Evolutionary conservation across 192 early-diverging fungal genomes (phyloP), one percentile per base, ranked within the genome.

Genomic region (Coemansia sp.): DNA sequence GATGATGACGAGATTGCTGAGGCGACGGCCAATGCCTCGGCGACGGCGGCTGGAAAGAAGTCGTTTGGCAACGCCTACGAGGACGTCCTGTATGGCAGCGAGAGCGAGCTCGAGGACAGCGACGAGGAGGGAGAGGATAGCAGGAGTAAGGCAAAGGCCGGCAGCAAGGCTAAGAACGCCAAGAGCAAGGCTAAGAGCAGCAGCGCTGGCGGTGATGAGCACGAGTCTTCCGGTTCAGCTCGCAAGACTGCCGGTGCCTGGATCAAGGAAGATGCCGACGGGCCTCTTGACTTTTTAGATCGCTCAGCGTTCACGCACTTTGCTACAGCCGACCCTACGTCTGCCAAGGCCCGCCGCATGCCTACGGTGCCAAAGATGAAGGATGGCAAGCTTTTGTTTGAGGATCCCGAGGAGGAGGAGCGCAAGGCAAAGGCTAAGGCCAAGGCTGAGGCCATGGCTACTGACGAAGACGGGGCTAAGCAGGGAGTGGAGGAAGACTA

Each of bases 211-310:
- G 30, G 11, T 5, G 30, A 32, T 24, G 40, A 17, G 7, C 40
- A 22, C 22, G 40, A 22, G 7, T 22, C 18, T 17, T 15, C 18
- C 4, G 40, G 22, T 10, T 22, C 33, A 6, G 30, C 33, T 23
- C 13, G 22, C 6, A 48, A 33, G 33, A 55, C 54, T 7, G 70
- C 67, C 6, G 58, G 58, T 7, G 70, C 67, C 6, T 88, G 80
- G 77, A 90, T 89, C 49, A 79, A 81, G 55, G 88, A 89, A 60
- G 81, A 83, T 36, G 80, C 77, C 14, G 79, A 83, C 32, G 81
- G 80, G 0, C 87, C 87, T 23, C 57, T 97, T 32, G 96, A 99
- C 78, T 95, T 97, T 61, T 72, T 99, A 55, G 93, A 96, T 67
- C 78, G 83, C 19, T 70, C 81, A 37, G 88, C 90, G 18, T 85